These are phyloP conservation scores for Aspergillus funiculosus DNA, from an alignment of 495 filamentous ascomycete genomes.

Conservation along the genomic window DNA sequence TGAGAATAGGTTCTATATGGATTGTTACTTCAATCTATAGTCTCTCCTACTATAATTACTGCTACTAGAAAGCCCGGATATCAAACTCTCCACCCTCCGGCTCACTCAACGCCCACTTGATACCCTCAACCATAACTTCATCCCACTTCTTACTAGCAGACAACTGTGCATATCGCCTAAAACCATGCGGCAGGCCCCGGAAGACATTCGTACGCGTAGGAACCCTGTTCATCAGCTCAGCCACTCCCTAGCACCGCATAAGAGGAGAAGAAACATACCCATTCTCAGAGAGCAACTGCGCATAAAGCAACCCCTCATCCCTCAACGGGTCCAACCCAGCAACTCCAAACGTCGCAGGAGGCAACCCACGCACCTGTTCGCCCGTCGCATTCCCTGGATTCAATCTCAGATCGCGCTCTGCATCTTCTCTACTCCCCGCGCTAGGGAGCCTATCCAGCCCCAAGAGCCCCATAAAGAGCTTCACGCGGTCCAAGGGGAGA, in stretches of 20 bases:
- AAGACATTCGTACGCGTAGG: conserved; percentile 40
- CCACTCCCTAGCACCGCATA: neutral
- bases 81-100: conserved; percentile 27
- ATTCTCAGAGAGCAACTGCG: conserved; percentile 38
- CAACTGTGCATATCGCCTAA: conserved; percentile 33
- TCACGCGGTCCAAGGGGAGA: conserved; percentile 27
- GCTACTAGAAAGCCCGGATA: conserved; percentile 27
- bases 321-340: conserved; percentile 43
- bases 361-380: conserved; percentile 36
- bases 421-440: conserved; percentile 11
- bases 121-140: conserved; percentile 34
- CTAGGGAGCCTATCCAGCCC: too few species aligned
- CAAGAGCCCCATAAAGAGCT: conserved; percentile 32
- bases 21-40: too few species aligned
- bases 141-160: conserved; percentile 38
- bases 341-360: conserved; percentile 41
- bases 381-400: conserved; percentile 38
- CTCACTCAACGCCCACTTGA: conserved; percentile 35
- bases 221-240: conserved; percentile 26
- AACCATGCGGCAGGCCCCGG: conserved; percentile 44
- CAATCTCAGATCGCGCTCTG: conserved; percentile 26
- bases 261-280: conserved; percentile 32
- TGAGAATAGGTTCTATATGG: too few species aligned
- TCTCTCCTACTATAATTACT: too few species aligned
- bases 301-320: conserved; percentile 43